phyloP scores from a whole-genome alignment of 176 grass and related monocot species.

The Oryza meridionalis region DNA sequence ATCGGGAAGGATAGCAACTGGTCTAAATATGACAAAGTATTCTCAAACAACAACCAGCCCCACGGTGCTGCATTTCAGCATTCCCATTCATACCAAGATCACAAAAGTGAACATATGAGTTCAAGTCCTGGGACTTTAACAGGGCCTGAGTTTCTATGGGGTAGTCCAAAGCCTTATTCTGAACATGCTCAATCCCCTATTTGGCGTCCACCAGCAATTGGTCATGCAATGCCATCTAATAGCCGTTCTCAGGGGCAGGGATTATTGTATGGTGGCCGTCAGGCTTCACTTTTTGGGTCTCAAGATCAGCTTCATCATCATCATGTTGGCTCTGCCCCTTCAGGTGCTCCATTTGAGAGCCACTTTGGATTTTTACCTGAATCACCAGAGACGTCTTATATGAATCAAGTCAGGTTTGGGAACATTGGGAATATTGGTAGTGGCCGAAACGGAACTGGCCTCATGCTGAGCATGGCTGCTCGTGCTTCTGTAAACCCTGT shows the following conservation, averaged over 20 bases:
- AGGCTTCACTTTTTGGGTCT: slow-evolving; percentile 62
- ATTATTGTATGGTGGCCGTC: slow-evolving; percentile 61
- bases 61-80: slow-evolving; percentile 58
- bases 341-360: slow-evolving; percentile 76
- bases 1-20: slow-evolving; percentile 83
- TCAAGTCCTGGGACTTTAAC: slow-evolving; percentile 76
- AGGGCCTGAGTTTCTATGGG: slow-evolving; percentile 96
- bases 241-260: slow-evolving; percentile 50
- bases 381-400: slow-evolving; percentile 65
- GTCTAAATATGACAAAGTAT: slow-evolving; percentile 59
- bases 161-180: slow-evolving; percentile 78
- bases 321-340: slow-evolving; percentile 87
- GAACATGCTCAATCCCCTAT: slow-evolving; percentile 74
- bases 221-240: slow-evolving; percentile 55
- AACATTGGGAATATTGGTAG: slow-evolving; percentile 54
- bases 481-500: slow-evolving; percentile 49
- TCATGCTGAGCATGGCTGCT: slow-evolving; percentile 66
- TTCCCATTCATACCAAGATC: slow-evolving; percentile 79
- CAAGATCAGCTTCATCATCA: slow-evolving; percentile 57
- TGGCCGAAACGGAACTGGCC: slow-evolving; percentile 45
- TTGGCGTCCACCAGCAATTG: slow-evolving; percentile 62
- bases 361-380: slow-evolving; percentile 85
- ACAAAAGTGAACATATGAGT: slow-evolving; percentile 58
- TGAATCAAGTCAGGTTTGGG: slow-evolving; percentile 62
- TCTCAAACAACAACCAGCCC: slow-evolving; percentile 54